Percentiles rank a stretch among this genome's conserved stretches.
Conservation (phyloP, 441 rosid species). For the Arabidopsis lyrata region DNA sequence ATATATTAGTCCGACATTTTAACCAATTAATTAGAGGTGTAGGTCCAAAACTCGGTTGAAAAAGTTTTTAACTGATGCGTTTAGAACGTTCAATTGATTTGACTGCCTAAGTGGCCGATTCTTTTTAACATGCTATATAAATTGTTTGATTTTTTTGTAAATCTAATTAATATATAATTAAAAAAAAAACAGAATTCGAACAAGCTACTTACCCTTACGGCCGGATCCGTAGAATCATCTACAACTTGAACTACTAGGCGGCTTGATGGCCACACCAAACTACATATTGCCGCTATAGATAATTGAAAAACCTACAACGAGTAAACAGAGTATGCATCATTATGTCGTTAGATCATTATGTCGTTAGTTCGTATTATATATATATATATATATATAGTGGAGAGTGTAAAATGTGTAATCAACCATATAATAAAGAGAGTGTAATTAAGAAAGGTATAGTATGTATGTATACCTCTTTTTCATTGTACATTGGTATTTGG, state of each 20-base stretch:
- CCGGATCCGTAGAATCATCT: conserved; percentile 70
- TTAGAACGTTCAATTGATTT: too few species aligned
- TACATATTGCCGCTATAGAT: conserved; percentile 74
- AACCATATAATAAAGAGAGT: neutral
- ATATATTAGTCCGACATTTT: too few species aligned
- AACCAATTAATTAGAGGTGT: too few species aligned
- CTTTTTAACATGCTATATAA: too few species aligned
- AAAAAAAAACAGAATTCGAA: neutral
- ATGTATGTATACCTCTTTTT: conserved; percentile 55
- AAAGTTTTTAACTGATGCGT: too few species aligned
- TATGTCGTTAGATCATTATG: neutral
- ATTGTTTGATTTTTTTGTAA: too few species aligned
- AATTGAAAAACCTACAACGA: conserved; percentile 61
- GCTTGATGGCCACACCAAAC: conserved; percentile 70
- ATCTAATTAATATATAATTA: too few species aligned
- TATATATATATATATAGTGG: neutral
- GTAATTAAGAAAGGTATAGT: neutral
- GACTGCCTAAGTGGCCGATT: too few species aligned
- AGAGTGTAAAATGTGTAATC: neutral
- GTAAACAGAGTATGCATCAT: neutral
- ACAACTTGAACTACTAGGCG: conserved; percentile 74
- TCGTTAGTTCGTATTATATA: neutral
- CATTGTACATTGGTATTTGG: conserved; percentile 79
- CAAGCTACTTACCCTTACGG: conserved; percentile 55
- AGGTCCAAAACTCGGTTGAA: too few species aligned